phyloP scores from a whole-genome alignment of 306 rosid genomes.

The Prunus davidiana region DNA sequence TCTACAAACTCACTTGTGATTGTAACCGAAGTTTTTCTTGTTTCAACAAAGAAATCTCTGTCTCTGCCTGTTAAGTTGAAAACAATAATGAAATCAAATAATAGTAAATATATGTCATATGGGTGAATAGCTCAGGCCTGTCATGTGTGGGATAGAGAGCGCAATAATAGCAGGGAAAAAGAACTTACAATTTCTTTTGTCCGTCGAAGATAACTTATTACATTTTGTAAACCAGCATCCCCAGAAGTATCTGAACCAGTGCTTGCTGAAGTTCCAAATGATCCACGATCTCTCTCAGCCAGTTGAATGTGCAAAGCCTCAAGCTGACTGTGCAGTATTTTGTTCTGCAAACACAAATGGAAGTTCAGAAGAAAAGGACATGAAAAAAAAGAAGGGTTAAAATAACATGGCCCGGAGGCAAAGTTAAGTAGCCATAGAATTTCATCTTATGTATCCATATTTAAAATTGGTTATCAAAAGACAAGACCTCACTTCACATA shows the following conservation, averaged over 20 bases:
- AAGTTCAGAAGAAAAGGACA: neutral
- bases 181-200: constrained; percentile 82
- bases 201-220: constrained; percentile 77
- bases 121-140: neutral
- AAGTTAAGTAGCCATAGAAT: neutral
- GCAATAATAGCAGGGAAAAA: constrained; percentile 8
- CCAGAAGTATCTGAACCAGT: constrained; percentile 33
- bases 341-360: constrained; percentile 52
- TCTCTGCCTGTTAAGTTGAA: constrained; percentile 70
- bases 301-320: constrained; percentile 88
- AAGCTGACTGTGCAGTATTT: constrained; percentile 76
- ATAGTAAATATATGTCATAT: neutral
- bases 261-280: constrained; percentile 63
- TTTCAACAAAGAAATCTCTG: constrained; percentile 78
- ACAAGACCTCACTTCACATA: neutral
- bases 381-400: neutral
- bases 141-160: neutral
- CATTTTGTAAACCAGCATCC: constrained; percentile 71
- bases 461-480: neutral
- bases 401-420: neutral
- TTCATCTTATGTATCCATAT: neutral
- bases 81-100: constrained; percentile 8
- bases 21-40: constrained; percentile 84
- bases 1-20: constrained; percentile 58
- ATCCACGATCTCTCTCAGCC: constrained; percentile 81